phyloP scores from a whole-genome alignment of 768 basidiomycete genomes.

The Lentinula sp. region DNA sequence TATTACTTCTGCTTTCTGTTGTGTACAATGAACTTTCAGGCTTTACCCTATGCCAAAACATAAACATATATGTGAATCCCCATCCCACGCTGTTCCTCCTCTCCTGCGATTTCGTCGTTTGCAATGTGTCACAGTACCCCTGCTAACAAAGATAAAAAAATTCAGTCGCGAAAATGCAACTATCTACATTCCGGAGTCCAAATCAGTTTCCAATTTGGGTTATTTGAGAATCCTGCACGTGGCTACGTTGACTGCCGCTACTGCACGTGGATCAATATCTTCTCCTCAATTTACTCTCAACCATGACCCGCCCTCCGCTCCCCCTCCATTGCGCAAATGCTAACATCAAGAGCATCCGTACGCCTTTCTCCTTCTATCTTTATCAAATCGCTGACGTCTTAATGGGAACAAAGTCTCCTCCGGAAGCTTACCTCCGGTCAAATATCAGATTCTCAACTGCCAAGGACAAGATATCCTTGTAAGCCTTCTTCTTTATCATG shows the following conservation, averaged over 20 bases:
- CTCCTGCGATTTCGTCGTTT: too few relatives aligned
- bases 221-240: background rate
- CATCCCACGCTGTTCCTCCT: too few relatives aligned
- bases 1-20: too few relatives aligned
- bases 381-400: background rate
- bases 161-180: too few relatives aligned
- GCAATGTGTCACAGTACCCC: too few relatives aligned
- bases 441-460: conserved; percentile 87
- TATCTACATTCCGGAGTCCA: too few relatives aligned
- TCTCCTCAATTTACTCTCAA: conserved; percentile 11
- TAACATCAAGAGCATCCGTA: conserved; percentile 37
- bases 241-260: background rate
- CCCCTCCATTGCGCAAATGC: conserved; percentile 47
- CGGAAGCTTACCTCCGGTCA: conserved; percentile 60
- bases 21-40: too few relatives aligned
- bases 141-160: too few relatives aligned
- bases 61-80: too few relatives aligned
- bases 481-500: conserved; percentile 19
- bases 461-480: conserved; percentile 86
- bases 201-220: too few relatives aligned
- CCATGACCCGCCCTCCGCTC: conserved; percentile 44
- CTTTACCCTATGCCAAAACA: too few relatives aligned
- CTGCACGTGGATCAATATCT: background rate
- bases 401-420: conserved; percentile 23
- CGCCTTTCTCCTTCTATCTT: conserved; percentile 12